Evolutionary conservation across 305 asterid species (phyloP).

Genomic region (Solanum hybrid): DNA sequence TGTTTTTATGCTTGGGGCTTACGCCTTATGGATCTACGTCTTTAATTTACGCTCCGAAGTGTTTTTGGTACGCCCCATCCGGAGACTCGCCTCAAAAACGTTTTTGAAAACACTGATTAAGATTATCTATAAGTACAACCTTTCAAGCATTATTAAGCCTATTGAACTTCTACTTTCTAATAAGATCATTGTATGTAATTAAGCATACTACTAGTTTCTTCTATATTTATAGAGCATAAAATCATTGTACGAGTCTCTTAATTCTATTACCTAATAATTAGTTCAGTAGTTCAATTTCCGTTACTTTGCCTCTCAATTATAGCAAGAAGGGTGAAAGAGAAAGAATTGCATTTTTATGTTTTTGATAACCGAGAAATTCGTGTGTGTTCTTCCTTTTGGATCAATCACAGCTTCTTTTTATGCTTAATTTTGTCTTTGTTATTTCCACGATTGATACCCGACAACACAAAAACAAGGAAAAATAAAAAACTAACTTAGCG

Average conservation of each 20-base stretch:
- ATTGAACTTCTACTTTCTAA: background rate
- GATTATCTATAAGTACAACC: too few species aligned
- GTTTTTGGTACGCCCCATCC: too few species aligned
- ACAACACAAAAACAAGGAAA: background rate
- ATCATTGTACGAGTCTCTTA: background rate
- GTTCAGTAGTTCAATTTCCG: background rate
- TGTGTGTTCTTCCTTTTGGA: too few species aligned
- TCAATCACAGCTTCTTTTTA: too few species aligned
- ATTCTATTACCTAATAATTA: background rate
- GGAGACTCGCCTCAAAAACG: too few species aligned
- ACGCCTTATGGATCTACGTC: too few species aligned
- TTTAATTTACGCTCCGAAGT: too few species aligned
- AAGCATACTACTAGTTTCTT: background rate
- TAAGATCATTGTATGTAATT: background rate
- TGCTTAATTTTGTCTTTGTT: background rate
- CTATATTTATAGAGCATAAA: background rate
- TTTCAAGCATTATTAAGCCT: background rate
- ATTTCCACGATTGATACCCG: background rate
- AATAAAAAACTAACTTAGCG: background rate
- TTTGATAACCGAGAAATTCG: rapidly evolving
- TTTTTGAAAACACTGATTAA: too few species aligned
- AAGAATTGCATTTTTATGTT: background rate
- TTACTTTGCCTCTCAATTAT: background rate
- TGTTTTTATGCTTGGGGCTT: too few species aligned
- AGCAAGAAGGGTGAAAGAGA: background rate